phyloP scores from a whole-genome alignment of 441 rosid species.

The Gossypium aridum region DNA sequence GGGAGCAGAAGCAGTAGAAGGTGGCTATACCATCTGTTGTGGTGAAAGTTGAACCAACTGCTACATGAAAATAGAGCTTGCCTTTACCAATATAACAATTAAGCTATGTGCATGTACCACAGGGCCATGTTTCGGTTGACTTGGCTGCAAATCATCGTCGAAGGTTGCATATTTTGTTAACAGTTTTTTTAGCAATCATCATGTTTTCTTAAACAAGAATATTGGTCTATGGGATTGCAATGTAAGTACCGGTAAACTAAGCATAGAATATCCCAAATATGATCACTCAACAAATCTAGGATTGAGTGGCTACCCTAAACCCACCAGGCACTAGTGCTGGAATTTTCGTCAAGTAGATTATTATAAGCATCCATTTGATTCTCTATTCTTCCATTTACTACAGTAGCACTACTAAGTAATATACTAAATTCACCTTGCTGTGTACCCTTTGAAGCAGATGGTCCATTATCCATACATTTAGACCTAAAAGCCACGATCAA shows the following conservation, averaged over 20 bases:
- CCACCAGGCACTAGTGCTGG: not conserved
- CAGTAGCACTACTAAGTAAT: not conserved
- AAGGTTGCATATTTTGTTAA: not conserved
- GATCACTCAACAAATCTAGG: not conserved
- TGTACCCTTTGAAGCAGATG: constrained; percentile 19
- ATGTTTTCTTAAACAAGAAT: too few relatives aligned
- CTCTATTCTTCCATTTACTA: not conserved
- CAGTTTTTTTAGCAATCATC: too few relatives aligned
- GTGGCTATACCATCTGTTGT: not conserved
- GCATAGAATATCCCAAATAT: not conserved
- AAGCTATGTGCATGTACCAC: not conserved
- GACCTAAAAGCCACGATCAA: constrained; percentile 64
- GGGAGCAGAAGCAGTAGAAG: not conserved
- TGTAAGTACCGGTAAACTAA: not conserved
- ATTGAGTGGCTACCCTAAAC: not conserved
- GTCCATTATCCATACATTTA: constrained; percentile 44
- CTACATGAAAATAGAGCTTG: not conserved
- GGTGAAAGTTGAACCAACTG: not conserved
- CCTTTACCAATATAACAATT: not conserved
- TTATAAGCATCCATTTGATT: not conserved
- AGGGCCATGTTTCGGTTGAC: too few relatives aligned
- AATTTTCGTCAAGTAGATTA: not conserved
- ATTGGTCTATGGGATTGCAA: not conserved
- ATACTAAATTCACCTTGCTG: constrained; percentile 40
- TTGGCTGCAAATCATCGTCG: not conserved